These are phyloP conservation scores for Cucurbita argyrosperma DNA, from an alignment of 306 rosid species.

Conservation along the genomic window DNA sequence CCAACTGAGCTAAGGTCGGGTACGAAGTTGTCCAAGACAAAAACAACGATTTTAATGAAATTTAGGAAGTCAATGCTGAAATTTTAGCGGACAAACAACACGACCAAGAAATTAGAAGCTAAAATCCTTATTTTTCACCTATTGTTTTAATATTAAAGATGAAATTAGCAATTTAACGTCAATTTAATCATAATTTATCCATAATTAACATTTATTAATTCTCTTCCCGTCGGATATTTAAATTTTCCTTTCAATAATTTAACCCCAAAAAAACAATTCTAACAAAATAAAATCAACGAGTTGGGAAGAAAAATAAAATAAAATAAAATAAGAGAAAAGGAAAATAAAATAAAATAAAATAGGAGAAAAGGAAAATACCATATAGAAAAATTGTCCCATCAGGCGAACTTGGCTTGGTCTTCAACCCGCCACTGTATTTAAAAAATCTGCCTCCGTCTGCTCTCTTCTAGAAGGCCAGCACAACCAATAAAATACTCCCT, in stretches of 20 bases:
- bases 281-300: background rate
- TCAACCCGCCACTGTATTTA: background rate
- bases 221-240: no score
- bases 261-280: background rate
- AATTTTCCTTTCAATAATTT: background rate
- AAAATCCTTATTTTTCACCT: no score
- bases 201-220: no score
- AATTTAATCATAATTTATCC: no score
- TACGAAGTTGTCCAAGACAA: no score
- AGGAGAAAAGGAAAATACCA: background rate
- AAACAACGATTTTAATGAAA: no score
- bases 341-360: background rate
- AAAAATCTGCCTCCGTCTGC: constrained; percentile 15
- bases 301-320: background rate
- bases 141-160: no score
- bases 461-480: constrained; percentile 43
- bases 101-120: no score
- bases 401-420: background rate
- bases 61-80: no score
- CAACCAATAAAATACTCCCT: background rate
- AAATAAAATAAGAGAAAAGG: background rate
- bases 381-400: background rate
- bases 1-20: background rate
- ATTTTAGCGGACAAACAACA: no score
- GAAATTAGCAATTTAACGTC: no score